Evolutionary conservation across 2,329 filamentous ascomycete genomes (phyloP), one percentile per base, ranked within the genome.

Genomic region (Neonectria sp.): DNA sequence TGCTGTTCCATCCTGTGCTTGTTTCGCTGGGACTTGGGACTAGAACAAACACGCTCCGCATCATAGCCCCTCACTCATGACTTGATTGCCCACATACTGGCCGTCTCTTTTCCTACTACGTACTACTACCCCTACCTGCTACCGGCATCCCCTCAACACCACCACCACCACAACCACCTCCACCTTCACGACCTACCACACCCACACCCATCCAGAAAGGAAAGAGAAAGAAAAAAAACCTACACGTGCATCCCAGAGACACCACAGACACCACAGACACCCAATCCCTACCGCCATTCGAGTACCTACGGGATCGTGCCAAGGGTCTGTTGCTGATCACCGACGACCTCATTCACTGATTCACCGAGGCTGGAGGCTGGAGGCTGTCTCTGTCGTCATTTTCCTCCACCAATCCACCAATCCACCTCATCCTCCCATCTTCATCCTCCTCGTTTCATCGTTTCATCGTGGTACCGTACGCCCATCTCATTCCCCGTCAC

Each of bases 21-120:
- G 55, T 51, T 27, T 60, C 37, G 45, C 55, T 43, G 49, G 40
- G 53, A 63, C 43, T 31, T 40, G 51, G 51, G 33, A 55, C 55
- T 61, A 64, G 55, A 40, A 55, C 58, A 57, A 67, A 69, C 60
- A 5, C 68, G 70, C 68, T 69, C 65, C 62, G 65, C 70, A 70
- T 71, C 57, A 60, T 62, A 73, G 72, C 72, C 72, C 72, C 72
- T 75, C 72, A 72, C 68, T 61, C 66, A 72, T 74, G 72, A 74
- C 66, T 74, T 74, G 56, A 74, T 65, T 73, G 69, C 69, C 71
- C 71, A 70, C 71, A 72, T 73, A 70, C 63, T 62, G 67, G 63
- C 70, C 70, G 60, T 61, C 68, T 58, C 64, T 67, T 75, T 74
- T 59, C 59, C 51, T 12, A 68, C 69, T 37, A 75, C 72, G 59